Evolutionary conservation across 208 protist genomes (phyloP).

Genomic region (Acanthamoeba triangularis): DNA sequence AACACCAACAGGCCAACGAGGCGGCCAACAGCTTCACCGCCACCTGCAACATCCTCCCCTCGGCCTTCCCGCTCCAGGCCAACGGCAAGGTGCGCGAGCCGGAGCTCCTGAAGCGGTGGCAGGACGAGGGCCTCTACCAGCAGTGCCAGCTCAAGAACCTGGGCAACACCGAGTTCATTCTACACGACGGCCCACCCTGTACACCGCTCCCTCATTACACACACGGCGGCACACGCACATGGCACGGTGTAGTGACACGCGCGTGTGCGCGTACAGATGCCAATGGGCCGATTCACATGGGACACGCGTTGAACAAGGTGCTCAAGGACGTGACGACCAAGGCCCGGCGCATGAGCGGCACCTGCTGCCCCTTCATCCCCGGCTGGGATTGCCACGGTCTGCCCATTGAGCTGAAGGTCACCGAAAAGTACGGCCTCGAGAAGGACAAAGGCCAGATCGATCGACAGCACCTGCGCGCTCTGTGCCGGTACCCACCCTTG

Average conservation of each 20-base stretch:
- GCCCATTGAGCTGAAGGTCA: conserved; percentile 45
- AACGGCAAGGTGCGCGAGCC: conserved; percentile 42
- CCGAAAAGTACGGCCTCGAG: conserved; percentile 16
- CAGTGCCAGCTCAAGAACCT: neutral
- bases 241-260: neutral
- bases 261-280: conserved; percentile 74
- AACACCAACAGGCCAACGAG: neutral
- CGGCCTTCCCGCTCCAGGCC: neutral
- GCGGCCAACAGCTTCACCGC: neutral
- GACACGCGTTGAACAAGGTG: conserved; percentile 84
- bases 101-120: conserved; percentile 74
- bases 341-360: conserved; percentile 80
- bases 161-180: conserved; percentile 70
- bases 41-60: conserved; percentile 15
- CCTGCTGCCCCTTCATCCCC: conserved; percentile 80
- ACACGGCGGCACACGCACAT: neutral
- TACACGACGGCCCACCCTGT: conserved; percentile 89
- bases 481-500: neutral
- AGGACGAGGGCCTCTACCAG: conserved; percentile 53
- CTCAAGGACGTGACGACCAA: conserved; percentile 88
- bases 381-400: conserved; percentile 89
- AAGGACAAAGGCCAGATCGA: conserved; percentile 3
- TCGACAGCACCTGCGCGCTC: neutral
- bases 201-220: neutral
- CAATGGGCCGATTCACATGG: conserved; percentile 88